Evolutionary conservation across 345 rosid genomes (phyloP).

Genomic region (Citrus medica): DNA sequence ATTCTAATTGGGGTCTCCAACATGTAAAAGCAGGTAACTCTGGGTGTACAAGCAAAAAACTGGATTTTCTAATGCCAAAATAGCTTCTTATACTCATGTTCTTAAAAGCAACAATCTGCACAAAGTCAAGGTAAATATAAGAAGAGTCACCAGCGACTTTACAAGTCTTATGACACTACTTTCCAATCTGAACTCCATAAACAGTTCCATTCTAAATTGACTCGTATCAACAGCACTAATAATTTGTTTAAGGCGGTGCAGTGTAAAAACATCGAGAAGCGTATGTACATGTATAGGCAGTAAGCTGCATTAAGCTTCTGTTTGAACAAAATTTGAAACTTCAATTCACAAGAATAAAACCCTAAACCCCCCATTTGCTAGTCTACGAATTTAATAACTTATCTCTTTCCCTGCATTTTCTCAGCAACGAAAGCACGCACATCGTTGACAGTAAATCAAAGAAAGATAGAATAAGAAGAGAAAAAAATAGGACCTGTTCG

Average conservation of each 20-base stretch:
- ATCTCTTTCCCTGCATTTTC: not conserved
- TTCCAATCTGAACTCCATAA: not conserved
- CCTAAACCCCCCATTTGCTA: not conserved
- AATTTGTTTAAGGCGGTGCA: not conserved
- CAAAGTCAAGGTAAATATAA: not conserved
- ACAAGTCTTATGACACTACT: not conserved
- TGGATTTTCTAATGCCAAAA: slow-evolving; percentile 50
- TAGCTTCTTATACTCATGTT: slow-evolving; percentile 56
- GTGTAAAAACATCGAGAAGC: not conserved
- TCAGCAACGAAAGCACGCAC: not conserved
- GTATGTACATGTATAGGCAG: not conserved
- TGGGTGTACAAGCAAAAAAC: slow-evolving; percentile 52
- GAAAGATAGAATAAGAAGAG: not conserved
- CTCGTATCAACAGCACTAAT: not conserved
- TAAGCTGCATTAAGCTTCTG: not conserved
- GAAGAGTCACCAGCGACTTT: not conserved
- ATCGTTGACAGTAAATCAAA: not conserved
- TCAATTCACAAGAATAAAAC: not conserved
- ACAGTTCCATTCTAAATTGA: not conserved
- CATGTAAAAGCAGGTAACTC: slow-evolving; percentile 45
- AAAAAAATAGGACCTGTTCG: slow-evolving; percentile 1
- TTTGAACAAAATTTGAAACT: not conserved
- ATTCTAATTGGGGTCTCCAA: slow-evolving; percentile 24
- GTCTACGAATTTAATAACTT: not conserved
- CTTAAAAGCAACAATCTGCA: slow-evolving; percentile 21